Evolutionary conservation across 345 rosid species (phyloP).

Genomic region (Excoecaria cochinchinensis): DNA sequence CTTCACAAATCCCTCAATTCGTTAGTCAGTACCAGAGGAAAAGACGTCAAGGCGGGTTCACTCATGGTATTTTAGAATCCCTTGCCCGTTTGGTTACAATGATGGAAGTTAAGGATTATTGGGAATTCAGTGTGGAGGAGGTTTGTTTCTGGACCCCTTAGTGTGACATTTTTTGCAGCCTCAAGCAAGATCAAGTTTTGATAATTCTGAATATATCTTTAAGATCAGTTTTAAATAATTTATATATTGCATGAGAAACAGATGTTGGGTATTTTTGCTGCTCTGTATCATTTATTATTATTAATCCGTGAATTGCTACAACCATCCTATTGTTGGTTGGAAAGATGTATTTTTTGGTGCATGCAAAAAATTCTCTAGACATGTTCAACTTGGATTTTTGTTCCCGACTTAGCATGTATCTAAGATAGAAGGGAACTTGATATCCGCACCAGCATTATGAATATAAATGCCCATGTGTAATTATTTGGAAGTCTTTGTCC

Average conservation of each 20-base stretch:
- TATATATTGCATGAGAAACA: background rate
- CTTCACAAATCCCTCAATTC: constrained; percentile 24
- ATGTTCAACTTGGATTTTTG: background rate
- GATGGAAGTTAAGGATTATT: constrained; percentile 38
- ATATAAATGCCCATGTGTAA: background rate
- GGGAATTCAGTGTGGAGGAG: constrained; percentile 39
- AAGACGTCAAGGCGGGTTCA: constrained; percentile 29
- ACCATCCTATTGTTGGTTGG: background rate
- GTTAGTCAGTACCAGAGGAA: constrained; percentile 9
- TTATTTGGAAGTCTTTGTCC: too few species aligned
- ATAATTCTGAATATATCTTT: background rate
- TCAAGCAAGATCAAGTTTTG: background rate
- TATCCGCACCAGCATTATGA: background rate
- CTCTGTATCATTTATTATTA: background rate
- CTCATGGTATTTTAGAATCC: constrained; percentile 14
- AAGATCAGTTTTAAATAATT: background rate
- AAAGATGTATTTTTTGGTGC: background rate
- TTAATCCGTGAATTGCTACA: background rate
- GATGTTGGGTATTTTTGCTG: background rate
- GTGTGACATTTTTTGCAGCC: too few species aligned
- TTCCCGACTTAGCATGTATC: background rate
- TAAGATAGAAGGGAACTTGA: background rate
- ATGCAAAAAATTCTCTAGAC: background rate
- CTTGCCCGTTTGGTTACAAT: constrained; percentile 16
- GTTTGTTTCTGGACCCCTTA: constrained; percentile 23